These are phyloP conservation scores for Phaeosphaeriaceae sp. DNA, from an alignment of 2,329 filamentous ascomycete species.

Conservation along the genomic window DNA sequence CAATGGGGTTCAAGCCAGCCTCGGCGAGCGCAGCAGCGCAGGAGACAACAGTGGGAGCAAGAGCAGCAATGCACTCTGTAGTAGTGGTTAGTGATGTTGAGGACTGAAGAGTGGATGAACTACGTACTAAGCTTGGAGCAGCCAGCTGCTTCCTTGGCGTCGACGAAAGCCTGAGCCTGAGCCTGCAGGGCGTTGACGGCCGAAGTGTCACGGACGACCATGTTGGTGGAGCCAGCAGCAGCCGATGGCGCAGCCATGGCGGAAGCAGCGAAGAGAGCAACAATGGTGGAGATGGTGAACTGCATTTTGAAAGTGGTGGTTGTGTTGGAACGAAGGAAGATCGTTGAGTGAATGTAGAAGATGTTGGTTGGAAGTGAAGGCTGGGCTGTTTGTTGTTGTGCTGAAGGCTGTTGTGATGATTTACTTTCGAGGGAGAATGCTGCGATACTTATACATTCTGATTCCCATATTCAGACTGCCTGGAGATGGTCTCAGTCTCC, in stretches of 20 bases:
- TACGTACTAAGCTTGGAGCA: conserved; percentile 15
- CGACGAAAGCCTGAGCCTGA: conserved; percentile 8
- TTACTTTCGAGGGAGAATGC: background rate
- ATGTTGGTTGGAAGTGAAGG: conserved; percentile 2
- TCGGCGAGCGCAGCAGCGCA: conserved; percentile 19
- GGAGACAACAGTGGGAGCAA: conserved; percentile 14
- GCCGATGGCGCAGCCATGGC: conserved; percentile 3
- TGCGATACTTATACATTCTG: conserved; percentile 6
- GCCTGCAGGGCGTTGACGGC: conserved; percentile 8
- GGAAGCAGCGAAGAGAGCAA: conserved; percentile 10
- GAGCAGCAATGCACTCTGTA: conserved; percentile 14
- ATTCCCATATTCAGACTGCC: background rate
- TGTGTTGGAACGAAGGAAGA: conserved; percentile 10
- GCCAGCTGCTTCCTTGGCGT: conserved; percentile 11
- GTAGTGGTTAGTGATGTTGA: background rate
- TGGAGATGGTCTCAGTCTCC: background rate
- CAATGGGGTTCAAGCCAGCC: conserved; percentile 12
- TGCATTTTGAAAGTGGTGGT: conserved; percentile 10
- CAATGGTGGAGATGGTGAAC: conserved; percentile 7
- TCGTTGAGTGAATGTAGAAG: conserved; percentile 33
- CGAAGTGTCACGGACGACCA: conserved; percentile 6
- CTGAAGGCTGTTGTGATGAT: conserved; percentile 7
- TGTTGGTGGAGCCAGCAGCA: background rate
- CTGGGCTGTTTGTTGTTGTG: conserved; percentile 2
- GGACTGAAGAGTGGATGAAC: background rate